A percentile compares a stretch with the other conserved stretches of the same genome.
Evolutionary conservation across 768 basidiomycete genomes (phyloP).

Genomic region (Rhizopogon salebrosus): DNA sequence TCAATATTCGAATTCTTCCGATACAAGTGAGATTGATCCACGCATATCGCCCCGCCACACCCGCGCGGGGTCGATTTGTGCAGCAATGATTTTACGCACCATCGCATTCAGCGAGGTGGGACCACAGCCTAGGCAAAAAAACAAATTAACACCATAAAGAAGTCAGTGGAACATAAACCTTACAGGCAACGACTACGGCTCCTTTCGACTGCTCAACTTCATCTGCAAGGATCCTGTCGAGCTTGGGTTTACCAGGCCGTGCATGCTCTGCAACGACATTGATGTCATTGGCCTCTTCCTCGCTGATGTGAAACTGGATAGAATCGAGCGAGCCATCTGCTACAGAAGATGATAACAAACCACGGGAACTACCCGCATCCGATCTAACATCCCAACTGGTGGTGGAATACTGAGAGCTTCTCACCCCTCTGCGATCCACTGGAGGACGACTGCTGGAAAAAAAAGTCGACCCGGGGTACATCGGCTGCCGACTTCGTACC

Average conservation of each 20-base stretch:
- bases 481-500: not conserved
- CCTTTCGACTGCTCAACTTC: constrained; percentile 56
- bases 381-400: constrained; percentile 4
- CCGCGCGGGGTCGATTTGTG: constrained; percentile 51
- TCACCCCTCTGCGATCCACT: not conserved
- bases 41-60: constrained; percentile 52
- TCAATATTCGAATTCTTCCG: constrained; percentile 67
- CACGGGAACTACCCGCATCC: constrained; percentile 1
- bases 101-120: constrained; percentile 65
- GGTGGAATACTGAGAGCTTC: not conserved
- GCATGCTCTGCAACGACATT: constrained; percentile 56
- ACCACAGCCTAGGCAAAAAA: constrained; percentile 54
- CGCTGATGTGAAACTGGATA: constrained; percentile 44
- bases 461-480: constrained; percentile 1
- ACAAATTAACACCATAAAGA: not conserved
- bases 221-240: constrained; percentile 57
- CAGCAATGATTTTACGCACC: constrained; percentile 59
- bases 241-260: constrained; percentile 59
- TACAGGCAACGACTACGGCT: constrained; percentile 63
- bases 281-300: constrained; percentile 55
- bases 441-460: constrained; percentile 3
- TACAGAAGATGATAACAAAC: not conserved
- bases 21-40: constrained; percentile 55
- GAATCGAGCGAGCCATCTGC: not conserved
- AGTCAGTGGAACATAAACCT: constrained; percentile 26